Conservation (phyloP, 2,329 filamentous ascomycete species). For the Neonectria hederae region DNA sequence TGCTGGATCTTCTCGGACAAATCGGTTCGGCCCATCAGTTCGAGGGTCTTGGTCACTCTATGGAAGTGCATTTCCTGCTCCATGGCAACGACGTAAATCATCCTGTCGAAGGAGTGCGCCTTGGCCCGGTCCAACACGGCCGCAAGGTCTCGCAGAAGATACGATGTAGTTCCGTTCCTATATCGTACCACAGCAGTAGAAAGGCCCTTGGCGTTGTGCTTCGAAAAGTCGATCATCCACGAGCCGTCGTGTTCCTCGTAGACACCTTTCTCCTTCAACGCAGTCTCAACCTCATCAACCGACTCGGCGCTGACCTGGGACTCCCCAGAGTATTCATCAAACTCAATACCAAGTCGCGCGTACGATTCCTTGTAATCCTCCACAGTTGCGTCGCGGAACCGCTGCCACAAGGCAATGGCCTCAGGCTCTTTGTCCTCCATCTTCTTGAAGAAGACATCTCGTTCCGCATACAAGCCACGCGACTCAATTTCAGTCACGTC, state of each 20-base stretch:
- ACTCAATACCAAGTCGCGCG: conserved; percentile 62
- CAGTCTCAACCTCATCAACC: conserved; percentile 67
- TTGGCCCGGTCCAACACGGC: conserved; percentile 71
- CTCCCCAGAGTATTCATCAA: conserved; percentile 73
- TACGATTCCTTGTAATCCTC: conserved; percentile 64
- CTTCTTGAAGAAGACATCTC: conserved; percentile 66
- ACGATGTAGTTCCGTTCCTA: conserved; percentile 52
- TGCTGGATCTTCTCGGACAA: conserved; percentile 48
- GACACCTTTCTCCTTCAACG: conserved; percentile 67
- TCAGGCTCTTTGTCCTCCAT: conserved; percentile 67
- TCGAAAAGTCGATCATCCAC: conserved; percentile 74
- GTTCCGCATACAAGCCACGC: conserved; percentile 54
- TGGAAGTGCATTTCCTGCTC: conserved; percentile 78
- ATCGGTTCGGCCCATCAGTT: conserved; percentile 49
- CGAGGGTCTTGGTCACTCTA: conserved; percentile 71
- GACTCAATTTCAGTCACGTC: conserved; percentile 51
- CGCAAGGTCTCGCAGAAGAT: conserved; percentile 77
- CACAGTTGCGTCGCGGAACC: conserved; percentile 64
- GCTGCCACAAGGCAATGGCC: conserved; percentile 62
- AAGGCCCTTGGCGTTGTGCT: conserved; percentile 77
- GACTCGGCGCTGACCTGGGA: conserved; percentile 63
- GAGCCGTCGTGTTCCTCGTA: conserved; percentile 73
- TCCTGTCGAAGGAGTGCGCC: conserved; percentile 74
- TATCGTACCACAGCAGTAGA: conserved; percentile 74
- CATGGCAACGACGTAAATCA: conserved; percentile 81